A percentile compares a stretch with the other conserved stretches of the same genome.
Evolutionary conservation across 139 green algal genomes (phyloP).

Genomic region (Spirogloea muscicola): DNA sequence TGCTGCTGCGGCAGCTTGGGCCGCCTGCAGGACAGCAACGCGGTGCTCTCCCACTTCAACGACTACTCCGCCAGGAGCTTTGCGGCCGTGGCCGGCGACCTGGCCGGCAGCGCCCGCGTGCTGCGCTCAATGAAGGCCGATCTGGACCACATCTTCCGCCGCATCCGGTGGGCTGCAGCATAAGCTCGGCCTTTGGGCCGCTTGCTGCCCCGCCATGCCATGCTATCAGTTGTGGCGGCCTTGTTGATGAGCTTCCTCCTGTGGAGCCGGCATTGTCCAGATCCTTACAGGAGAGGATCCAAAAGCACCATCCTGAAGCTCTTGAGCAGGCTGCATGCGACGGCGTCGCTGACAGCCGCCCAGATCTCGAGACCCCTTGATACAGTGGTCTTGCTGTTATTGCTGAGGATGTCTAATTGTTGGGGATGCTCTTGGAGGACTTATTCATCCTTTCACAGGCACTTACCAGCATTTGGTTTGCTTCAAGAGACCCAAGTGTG

Average conservation of each 20-base stretch:
- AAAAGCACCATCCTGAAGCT: constrained; percentile 15
- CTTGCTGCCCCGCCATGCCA: not conserved
- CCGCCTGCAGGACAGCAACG: constrained; percentile 28
- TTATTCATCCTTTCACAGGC: no score
- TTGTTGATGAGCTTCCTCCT: not conserved
- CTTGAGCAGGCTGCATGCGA: constrained; percentile 4
- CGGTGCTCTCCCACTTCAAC: constrained; percentile 21
- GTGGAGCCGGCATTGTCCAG: not conserved
- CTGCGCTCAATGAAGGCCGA: constrained; percentile 3
- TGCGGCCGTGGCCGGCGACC: constrained; percentile 15
- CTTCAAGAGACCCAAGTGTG: no score
- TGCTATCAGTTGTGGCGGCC: not conserved
- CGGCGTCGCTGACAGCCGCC: no score
- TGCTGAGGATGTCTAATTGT: no score
- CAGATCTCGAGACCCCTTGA: no score
- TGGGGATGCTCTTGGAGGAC: no score
- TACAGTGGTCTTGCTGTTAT: no score
- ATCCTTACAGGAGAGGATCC: constrained; percentile 2
- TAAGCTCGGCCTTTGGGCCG: not conserved
- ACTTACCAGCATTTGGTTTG: no score
- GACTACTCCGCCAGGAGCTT: constrained; percentile 26
- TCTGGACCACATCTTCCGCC: constrained; percentile 20
- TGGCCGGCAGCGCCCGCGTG: constrained; percentile 1
- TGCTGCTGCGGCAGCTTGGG: constrained; percentile 9
- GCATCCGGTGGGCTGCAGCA: constrained; percentile 4